Evolutionary conservation across 768 basidiomycete species (phyloP).

Genomic region (Macrolepiota dolichaula): DNA sequence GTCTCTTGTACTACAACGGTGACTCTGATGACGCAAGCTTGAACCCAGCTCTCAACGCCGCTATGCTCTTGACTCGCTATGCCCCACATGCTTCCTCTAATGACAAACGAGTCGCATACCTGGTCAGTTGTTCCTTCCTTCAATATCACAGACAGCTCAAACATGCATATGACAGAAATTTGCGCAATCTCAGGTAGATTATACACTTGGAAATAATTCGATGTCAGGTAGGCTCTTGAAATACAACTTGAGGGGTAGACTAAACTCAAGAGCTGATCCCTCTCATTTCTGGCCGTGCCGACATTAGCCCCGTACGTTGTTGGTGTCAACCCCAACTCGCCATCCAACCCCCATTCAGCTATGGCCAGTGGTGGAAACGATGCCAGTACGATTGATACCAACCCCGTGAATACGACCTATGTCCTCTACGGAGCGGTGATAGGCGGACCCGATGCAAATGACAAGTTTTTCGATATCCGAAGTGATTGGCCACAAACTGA

Average conservation of each 20-base stretch:
- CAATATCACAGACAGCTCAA: not conserved
- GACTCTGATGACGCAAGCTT: slow-evolving; percentile 79
- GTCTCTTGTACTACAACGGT: slow-evolving; percentile 77
- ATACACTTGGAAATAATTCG: slow-evolving; percentile 83
- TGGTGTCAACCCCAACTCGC: slow-evolving; percentile 87
- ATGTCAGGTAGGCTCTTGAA: slow-evolving; percentile 61
- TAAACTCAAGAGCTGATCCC: not conserved
- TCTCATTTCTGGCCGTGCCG: not conserved
- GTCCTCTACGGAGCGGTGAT: slow-evolving; percentile 85
- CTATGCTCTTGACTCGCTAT: slow-evolving; percentile 80
- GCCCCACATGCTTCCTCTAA: slow-evolving; percentile 66
- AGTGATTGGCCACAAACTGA: slow-evolving; percentile 90
- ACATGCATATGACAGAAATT: slow-evolving; percentile 44
- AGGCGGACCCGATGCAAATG: slow-evolving; percentile 79
- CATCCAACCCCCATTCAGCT: slow-evolving; percentile 87
- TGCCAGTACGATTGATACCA: slow-evolving; percentile 64
- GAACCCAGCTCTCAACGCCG: slow-evolving; percentile 84
- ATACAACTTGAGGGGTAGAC: not conserved
- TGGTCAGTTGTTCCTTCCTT: slow-evolving; percentile 34
- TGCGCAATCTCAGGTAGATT: slow-evolving; percentile 75
- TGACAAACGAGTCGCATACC: slow-evolving; percentile 56
- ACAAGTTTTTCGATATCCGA: slow-evolving; percentile 80
- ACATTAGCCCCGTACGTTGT: slow-evolving; percentile 75
- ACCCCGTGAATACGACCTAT: slow-evolving; percentile 68
- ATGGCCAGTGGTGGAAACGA: slow-evolving; percentile 82